Evolutionary conservation across 305 asterid genomes (phyloP), one percentile per base, ranked within the genome.

Genomic region (Fraxinus xanthoxyloides): DNA sequence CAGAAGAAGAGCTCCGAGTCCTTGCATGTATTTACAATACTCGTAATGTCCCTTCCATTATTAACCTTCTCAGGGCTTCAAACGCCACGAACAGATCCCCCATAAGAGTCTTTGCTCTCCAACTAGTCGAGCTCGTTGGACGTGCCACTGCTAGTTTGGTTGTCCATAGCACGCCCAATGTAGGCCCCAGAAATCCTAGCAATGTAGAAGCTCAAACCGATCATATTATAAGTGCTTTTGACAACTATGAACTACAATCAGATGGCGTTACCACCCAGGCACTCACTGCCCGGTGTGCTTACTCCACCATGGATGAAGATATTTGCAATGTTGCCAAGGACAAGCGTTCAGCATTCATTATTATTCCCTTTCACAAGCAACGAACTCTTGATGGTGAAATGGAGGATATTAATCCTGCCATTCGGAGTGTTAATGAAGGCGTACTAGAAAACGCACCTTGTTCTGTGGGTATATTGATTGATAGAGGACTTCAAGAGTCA

Each of bases 251-350:
- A 92, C 91, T 90, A 12, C 80, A 93, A 31, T 93, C 97, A 0
- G 95, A 96, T 54, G 97, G 97, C 0, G 97, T 94, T 21, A 34
- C 84, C 36, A 91, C 97, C 7, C 95, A 93, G 82, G 90, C 87
- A 19, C 81, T 94, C 75, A 93, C 98, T 0, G 95, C 97, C 0
- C 88, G 91, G 34, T 90, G 93, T 31, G 77, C 97, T 36, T 90
- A 89, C 85, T 35, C 93, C 21, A 87, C 94, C 77, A 96, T 96
- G 99, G 98, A 93, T 40, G 98, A 89, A 32, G 99, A 94, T 78
- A 89, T 96, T 36, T 93, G 98, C 89, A 89, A 72, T 24, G 78
- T 96, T 4, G 98, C 98, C 1, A 86, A 83, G 78, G 99, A 96
- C 19, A 92, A 89, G 51, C 91, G 93, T 0, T 87, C 95, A 0